Evolutionary conservation across 495 filamentous ascomycete species (phyloP).

Genomic region (Hypoxylon rickii): DNA sequence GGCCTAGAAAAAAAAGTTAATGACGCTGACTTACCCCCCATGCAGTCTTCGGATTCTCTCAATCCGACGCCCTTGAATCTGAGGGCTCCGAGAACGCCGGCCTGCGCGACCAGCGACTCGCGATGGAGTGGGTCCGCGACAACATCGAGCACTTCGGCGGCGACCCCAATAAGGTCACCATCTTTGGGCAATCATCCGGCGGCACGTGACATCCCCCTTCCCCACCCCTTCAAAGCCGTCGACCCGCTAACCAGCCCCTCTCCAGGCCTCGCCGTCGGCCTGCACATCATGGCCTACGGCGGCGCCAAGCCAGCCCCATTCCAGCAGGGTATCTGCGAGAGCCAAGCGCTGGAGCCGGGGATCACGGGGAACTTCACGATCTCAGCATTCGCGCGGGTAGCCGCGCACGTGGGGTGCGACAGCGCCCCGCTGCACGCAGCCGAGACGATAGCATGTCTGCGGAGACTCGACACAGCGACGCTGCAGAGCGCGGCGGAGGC

Average conservation of each 20-base stretch:
- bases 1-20: not conserved
- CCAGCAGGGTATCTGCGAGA: conserved; percentile 40
- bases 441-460: conserved; percentile 60
- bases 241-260: not conserved
- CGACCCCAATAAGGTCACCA: conserved; percentile 55
- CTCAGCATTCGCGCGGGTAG: conserved; percentile 43
- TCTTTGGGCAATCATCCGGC: conserved; percentile 62
- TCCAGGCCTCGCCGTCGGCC: conserved; percentile 42
- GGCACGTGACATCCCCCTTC: conserved; percentile 16
- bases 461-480: conserved; percentile 51
- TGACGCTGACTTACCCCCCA: not conserved
- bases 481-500: conserved; percentile 47
- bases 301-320: conserved; percentile 43
- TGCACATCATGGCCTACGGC: conserved; percentile 48
- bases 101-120: conserved; percentile 60
- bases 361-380: conserved; percentile 36
- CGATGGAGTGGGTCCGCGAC: conserved; percentile 58
- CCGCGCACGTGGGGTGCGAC: conserved; percentile 56
- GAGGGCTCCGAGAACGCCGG: conserved; percentile 54
- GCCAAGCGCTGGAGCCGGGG: conserved; percentile 34
- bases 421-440: conserved; percentile 31
- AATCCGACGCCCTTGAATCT: conserved; percentile 32
- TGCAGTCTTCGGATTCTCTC: conserved; percentile 37
- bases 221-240: not conserved
- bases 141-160: conserved; percentile 66